phyloP scores from a whole-genome alignment of 2,329 filamentous ascomycete genomes.

The Hypoxylon sp. region DNA sequence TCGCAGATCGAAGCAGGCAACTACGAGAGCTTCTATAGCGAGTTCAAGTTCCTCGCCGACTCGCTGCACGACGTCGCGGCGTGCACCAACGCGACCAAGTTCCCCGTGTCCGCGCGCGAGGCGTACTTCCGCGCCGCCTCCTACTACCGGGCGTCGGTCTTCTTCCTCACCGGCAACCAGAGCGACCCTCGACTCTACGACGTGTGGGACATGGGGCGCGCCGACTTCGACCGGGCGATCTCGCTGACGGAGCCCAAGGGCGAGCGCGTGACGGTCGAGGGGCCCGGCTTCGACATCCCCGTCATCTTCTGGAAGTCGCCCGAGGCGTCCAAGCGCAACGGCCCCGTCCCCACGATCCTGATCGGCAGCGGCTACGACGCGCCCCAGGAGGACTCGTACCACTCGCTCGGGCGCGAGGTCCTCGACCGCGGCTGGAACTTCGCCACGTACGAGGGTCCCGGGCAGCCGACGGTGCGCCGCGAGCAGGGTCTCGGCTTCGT shows the following conservation, averaged over 20 bases:
- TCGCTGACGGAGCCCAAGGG: slow-evolving; percentile 52
- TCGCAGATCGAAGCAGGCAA: slow-evolving; percentile 44
- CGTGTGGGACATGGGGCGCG: slow-evolving; percentile 53
- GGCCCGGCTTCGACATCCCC: slow-evolving; percentile 43
- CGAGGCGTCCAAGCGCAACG: slow-evolving; percentile 16
- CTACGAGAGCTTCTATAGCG: slow-evolving; percentile 42
- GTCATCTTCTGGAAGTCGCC: slow-evolving; percentile 39
- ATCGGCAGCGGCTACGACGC: slow-evolving; percentile 54
- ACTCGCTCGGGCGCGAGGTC: slow-evolving; percentile 47
- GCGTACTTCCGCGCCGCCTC: slow-evolving; percentile 54
- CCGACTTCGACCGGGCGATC: slow-evolving; percentile 55
- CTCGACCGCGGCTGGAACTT: slow-evolving; percentile 48
- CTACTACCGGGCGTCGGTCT: slow-evolving; percentile 58
- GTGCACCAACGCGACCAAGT: slow-evolving; percentile 33
- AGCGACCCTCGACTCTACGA: slow-evolving; percentile 55
- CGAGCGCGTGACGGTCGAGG: slow-evolving; percentile 51
- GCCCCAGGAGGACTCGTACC: slow-evolving; percentile 54
- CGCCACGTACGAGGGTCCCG: slow-evolving; percentile 54
- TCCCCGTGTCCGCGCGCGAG: slow-evolving; percentile 45
- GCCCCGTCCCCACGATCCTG: slow-evolving; percentile 50
- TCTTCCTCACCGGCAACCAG: slow-evolving; percentile 57
- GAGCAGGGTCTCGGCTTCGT: slow-evolving; percentile 53
- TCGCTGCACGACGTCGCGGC: slow-evolving; percentile 33
- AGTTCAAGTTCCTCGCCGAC: slow-evolving; percentile 44
- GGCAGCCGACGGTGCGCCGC: slow-evolving; percentile 51